These are phyloP conservation scores for Podila verticillata DNA, from an alignment of 192 early-diverging fungal species.

Conservation along the genomic window DNA sequence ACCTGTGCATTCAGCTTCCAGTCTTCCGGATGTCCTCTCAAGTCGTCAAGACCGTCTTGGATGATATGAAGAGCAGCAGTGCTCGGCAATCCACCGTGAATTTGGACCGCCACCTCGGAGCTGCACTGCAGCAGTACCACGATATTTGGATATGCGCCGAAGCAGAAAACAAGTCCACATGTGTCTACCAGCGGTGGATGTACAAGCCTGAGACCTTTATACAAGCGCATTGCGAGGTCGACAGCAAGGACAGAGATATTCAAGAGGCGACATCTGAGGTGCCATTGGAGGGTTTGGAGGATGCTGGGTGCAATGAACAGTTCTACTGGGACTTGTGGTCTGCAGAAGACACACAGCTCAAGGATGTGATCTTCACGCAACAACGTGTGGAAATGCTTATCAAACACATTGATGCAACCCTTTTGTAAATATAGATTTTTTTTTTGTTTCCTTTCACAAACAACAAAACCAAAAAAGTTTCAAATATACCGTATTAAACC, in stretches of 20 bases:
- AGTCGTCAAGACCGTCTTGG: conserved; percentile 35
- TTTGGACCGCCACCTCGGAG: conserved; percentile 34
- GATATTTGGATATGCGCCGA: conserved; percentile 34
- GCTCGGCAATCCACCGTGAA: neutral
- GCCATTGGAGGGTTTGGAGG: neutral
- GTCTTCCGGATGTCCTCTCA: conserved; percentile 24
- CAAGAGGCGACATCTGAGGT: neutral
- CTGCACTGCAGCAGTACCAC: conserved; percentile 32
- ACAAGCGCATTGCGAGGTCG: neutral
- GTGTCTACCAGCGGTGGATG: conserved; percentile 4
- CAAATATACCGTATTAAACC: too few species aligned
- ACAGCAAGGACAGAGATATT: neutral
- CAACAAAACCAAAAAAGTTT: too few species aligned
- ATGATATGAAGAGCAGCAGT: conserved; percentile 15
- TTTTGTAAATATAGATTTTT: conserved; percentile 30
- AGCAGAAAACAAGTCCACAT: neutral
- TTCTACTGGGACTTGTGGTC: conserved; percentile 45
- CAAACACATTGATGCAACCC: conserved; percentile 16
- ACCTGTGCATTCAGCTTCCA: conserved; percentile 31
- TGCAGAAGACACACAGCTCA: conserved; percentile 10
- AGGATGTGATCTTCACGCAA: conserved; percentile 13
- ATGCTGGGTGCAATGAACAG: conserved; percentile 21
- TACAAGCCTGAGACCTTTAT: neutral
- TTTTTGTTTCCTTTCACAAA: neutral
- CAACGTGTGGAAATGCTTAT: conserved; percentile 21